Base-by-base conservation (phyloP, 1,139 yeast genomes). In the Zygosaccharomyces sapae region DNA sequence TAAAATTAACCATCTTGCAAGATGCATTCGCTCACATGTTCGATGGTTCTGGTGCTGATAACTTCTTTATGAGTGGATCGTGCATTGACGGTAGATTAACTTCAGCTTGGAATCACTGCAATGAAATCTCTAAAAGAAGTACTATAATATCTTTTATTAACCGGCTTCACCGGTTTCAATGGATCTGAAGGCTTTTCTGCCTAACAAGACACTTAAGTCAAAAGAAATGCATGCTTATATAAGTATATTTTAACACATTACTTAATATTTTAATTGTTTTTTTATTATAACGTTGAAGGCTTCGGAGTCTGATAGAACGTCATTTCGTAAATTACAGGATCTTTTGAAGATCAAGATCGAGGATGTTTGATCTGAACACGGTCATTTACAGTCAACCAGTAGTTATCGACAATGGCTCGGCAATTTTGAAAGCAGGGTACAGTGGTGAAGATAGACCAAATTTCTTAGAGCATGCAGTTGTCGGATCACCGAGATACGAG, bases 391-490 rank as follows among this genome's bases (percentile, higher is more conserved):
- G 89, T 67, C 97, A 90, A 67, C 96, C 97, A 1, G 80, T 90
- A 41, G 96, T 90, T 33, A 74, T 90, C 31, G 97, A 90, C 66
- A 88, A 87, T 70, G 97, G 97, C n/a, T 83, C 96, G 3, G 95
- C 96, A 1, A 76, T 78, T 43, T 73, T 89, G 48, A 86, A 88
- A 63, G 89, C 95, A 0, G 97, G 97, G 1, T 86, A 90, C 68
- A 95, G 97, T 1, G 97, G 97, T 13, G 94, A 86, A 57, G 94
- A 87, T 48, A 76, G 73, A 55, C 97, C 97, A 2, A 76, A 79
- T 56, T 66, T 79, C 35, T 75, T 58, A 30, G 58, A 58, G 33
- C 56, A 79, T 2, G 69, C 75, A 31, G 70, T 86, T 18, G 75
- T 88, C 2, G 97, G 97, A 2, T 25, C 27, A 22, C 39, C 39